These are phyloP conservation scores for Aphanomyces stellatus DNA, from an alignment of 352 stramenopile genomes.

Conservation along the genomic window DNA sequence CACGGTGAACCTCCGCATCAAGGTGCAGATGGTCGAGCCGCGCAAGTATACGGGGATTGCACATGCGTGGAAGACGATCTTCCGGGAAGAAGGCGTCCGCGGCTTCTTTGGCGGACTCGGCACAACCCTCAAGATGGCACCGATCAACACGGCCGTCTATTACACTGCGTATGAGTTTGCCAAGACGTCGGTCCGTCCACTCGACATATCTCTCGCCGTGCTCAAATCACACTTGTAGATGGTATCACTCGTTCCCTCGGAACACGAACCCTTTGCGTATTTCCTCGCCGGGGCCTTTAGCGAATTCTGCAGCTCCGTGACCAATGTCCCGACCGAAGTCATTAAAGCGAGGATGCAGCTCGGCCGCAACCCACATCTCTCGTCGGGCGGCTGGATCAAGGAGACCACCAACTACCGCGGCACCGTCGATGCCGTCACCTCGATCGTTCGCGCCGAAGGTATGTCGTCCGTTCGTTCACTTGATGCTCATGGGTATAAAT, in stretches of 20 bases:
- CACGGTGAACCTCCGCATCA: slow-evolving; percentile 78
- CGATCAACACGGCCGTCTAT: slow-evolving; percentile 62
- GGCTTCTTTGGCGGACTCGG: slow-evolving; percentile 62
- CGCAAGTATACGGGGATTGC: slow-evolving; percentile 56
- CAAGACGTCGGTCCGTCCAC: slow-evolving; percentile 28
- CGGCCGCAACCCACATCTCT: slow-evolving; percentile 54
- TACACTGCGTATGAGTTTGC: slow-evolving; percentile 74
- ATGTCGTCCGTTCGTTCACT: slow-evolving; percentile 13
- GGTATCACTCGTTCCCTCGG: slow-evolving; percentile 26
- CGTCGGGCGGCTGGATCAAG: slow-evolving; percentile 53
- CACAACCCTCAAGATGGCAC: slow-evolving; percentile 66
- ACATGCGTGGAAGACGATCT: slow-evolving; percentile 48
- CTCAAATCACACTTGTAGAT: neutral
- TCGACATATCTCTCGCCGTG: slow-evolving; percentile 23
- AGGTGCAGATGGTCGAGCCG: slow-evolving; percentile 47
- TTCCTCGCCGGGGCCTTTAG: slow-evolving; percentile 59
- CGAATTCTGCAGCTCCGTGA: slow-evolving; percentile 53
- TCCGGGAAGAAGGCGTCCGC: slow-evolving; percentile 61
- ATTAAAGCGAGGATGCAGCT: slow-evolving; percentile 76
- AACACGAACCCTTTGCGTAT: slow-evolving; percentile 48
- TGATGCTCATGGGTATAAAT: no score
- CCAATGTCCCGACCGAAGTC: slow-evolving; percentile 70
- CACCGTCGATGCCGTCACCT: slow-evolving; percentile 45
- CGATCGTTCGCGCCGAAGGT: slow-evolving; percentile 58
- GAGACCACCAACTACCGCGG: slow-evolving; percentile 67